Base-by-base conservation (phyloP, 805 yeast genomes). In the Jamesozyma rosinii region DNA sequence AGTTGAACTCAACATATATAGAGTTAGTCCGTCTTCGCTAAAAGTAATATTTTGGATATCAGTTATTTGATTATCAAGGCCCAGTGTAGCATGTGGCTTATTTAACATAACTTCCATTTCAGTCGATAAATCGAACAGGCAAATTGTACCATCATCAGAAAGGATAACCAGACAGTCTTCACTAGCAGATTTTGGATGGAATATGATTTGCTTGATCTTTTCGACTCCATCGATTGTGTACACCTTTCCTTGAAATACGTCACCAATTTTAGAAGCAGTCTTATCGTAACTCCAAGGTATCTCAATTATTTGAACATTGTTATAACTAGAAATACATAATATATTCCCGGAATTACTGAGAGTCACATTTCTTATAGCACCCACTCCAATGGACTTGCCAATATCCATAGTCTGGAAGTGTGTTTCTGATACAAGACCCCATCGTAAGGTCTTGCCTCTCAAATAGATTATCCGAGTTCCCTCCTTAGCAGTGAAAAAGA, bases 1-100 rank as follows among this genome's bases (percentile, higher is more conserved):
- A 9, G 63, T 55, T 9, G 72, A 26, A 37, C 49, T 71, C 41
- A 77, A 51, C 8, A 80, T 54, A 51, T 73, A 77, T 18, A 83
- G 60, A 0, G 83, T 71, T 41, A 81, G 52, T 2, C 70, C 68
- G 11, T 80, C 81, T 17, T 47, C 39, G 37, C 63, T 50, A 26
- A 63, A 58, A 6, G 48, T 35, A 10, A 62, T 47, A 20, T 53
- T 47, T 8, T 41, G 40, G 18, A 61, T 53, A 35, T 50, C 53
- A 4, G 48, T 47, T 4, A 58, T 44, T 17, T 46, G 44, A 20
- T 45, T 44, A n/a, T 53, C 53, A 27, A 54, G 34, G 33, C 64
- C 60, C 32, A 57, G 46, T 1, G 51, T 35, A 18, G 43, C 47
- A n/a, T 35, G 24, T 0, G 26, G 36, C 30, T 44, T 21, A 36